phyloP scores from a whole-genome alignment of 1,284 basidiomycete genomes.

The Tetrapyrgos nigripes region DNA sequence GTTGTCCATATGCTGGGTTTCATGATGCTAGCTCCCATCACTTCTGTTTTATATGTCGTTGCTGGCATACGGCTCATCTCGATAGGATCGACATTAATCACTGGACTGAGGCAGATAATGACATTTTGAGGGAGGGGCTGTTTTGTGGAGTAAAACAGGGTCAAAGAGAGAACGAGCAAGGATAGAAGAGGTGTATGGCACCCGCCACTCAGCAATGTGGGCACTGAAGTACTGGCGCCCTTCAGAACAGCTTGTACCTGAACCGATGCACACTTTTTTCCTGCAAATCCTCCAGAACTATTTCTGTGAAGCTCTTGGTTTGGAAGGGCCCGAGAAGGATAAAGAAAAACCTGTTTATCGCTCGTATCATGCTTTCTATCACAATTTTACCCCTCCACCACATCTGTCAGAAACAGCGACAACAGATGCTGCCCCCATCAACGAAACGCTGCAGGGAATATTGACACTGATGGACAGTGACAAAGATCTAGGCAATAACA shows the following conservation, averaged over 20 bases:
- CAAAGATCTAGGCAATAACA: neutral
- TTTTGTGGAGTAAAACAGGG: neutral
- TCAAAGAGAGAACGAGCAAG: neutral
- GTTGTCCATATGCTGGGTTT: no score
- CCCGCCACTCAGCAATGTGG: slow-evolving; percentile 5
- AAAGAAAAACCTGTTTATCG: neutral
- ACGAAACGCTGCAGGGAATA: neutral
- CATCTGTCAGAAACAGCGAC: neutral
- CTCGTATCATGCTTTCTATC: slow-evolving; percentile 4
- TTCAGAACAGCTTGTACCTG: slow-evolving; percentile 2
- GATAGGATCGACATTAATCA: neutral
- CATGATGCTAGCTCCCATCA: neutral
- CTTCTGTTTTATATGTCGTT: neutral
- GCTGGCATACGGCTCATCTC: slow-evolving; percentile 2
- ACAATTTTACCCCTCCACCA: slow-evolving; percentile 8
- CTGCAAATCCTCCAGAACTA: neutral
- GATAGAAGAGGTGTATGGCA: slow-evolving; percentile 4
- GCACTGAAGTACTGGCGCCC: slow-evolving; percentile 7
- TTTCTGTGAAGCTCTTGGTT: slow-evolving; percentile 8
- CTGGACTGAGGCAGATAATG: neutral
- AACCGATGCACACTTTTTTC: slow-evolving; percentile 13
- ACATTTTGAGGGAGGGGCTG: neutral
- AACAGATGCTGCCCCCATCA: neutral
- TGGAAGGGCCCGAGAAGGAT: slow-evolving; percentile 4
- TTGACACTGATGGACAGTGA: neutral